phyloP scores from a whole-genome alignment of 2,329 filamentous ascomycete genomes.

The Microsporum audouinii region DNA sequence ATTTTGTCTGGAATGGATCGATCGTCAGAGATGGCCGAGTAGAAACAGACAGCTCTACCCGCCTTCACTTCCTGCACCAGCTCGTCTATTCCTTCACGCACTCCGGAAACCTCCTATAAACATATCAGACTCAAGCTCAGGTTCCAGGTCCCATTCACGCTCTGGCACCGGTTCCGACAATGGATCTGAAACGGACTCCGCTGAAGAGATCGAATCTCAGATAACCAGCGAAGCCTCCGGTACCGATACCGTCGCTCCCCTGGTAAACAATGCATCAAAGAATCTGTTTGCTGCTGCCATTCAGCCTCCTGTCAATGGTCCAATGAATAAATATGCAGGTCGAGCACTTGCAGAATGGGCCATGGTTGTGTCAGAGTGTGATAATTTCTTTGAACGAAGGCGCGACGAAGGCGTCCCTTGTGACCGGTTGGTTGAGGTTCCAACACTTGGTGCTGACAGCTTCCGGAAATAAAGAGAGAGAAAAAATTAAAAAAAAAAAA shows the following conservation, averaged over 20 bases:
- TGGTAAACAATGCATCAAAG: constrained; percentile 18
- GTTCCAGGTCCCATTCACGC: constrained; percentile 13
- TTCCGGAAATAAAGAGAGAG: constrained; percentile 36
- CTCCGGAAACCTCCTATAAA: constrained; percentile 12
- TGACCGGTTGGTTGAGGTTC: constrained; percentile 49
- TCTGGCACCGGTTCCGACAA: constrained; percentile 14
- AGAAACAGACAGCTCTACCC: constrained; percentile 44
- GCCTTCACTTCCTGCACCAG: constrained; percentile 46
- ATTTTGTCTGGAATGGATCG: constrained; percentile 56
- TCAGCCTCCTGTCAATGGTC: neutral
- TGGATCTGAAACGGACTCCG: constrained; percentile 13
- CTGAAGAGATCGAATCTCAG: constrained; percentile 11
- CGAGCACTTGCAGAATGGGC: constrained; percentile 55
- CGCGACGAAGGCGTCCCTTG: constrained; percentile 50
- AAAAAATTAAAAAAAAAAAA: neutral
- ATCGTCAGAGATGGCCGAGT: constrained; percentile 40
- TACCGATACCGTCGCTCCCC: constrained; percentile 13
- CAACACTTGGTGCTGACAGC: constrained; percentile 49
- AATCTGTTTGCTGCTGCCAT: constrained; percentile 8
- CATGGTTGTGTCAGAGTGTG: constrained; percentile 49
- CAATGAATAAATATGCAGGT: constrained; percentile 48
- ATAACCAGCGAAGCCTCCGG: constrained; percentile 4
- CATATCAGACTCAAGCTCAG: constrained; percentile 10
- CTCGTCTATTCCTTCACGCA: constrained; percentile 43
- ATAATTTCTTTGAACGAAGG: constrained; percentile 52